Conservation (phyloP, 352 stramenopile species). For the Phytophthora citricola region DNA sequence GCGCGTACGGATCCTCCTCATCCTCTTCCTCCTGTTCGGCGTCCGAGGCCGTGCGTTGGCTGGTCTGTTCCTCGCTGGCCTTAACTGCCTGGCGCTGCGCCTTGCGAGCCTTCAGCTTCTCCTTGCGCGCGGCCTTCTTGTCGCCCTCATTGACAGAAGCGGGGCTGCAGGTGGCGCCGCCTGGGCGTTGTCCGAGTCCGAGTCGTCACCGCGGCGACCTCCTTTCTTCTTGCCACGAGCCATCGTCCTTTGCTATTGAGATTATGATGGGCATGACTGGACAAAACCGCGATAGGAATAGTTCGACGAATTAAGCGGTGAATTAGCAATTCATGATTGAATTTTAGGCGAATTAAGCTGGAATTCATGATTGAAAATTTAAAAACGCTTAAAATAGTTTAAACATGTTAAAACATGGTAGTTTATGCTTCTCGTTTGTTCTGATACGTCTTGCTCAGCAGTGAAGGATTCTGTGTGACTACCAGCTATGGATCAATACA, state of each 20-base stretch:
- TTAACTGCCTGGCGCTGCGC: conserved; percentile 53
- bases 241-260: conserved; percentile 37
- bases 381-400: neutral
- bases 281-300: conserved; percentile 19
- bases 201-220: conserved; percentile 72
- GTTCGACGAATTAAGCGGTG: conserved; percentile 9
- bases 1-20: conserved; percentile 63
- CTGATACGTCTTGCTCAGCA: conserved; percentile 6
- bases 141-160: conserved; percentile 45
- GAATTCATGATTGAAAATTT: too few relatives aligned
- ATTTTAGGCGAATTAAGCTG: too few relatives aligned
- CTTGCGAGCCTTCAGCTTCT: conserved; percentile 78
- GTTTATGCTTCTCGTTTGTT: too few relatives aligned
- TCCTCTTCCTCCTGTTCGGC: conserved; percentile 42
- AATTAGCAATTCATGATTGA: neutral
- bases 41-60: conserved; percentile 30
- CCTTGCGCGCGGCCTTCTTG: conserved; percentile 84
- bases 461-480: conserved; percentile 53
- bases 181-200: conserved; percentile 68
- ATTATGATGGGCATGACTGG: conserved; percentile 19
- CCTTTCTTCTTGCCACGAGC: conserved; percentile 85
- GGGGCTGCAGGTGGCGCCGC: conserved; percentile 31
- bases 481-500: conserved; percentile 25
- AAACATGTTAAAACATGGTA: neutral
- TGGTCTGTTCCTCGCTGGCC: conserved; percentile 48